These are phyloP conservation scores for Trichocomaceae sp. DNA, from an alignment of 2,329 filamentous ascomycete species.

Conservation along the genomic window DNA sequence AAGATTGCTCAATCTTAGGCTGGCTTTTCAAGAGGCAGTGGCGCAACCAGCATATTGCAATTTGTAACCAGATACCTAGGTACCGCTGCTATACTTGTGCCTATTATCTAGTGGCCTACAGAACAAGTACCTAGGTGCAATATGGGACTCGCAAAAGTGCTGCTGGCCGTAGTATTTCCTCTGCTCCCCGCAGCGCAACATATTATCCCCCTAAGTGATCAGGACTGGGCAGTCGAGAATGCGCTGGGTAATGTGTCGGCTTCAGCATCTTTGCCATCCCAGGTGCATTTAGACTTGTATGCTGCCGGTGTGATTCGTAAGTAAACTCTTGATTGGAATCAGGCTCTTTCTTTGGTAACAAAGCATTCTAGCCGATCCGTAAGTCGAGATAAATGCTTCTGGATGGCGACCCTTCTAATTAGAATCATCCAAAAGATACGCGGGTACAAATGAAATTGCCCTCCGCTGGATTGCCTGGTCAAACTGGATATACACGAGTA, in stretches of 20 bases:
- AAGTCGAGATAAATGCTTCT: slow-evolving; percentile 12
- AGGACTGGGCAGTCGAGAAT: slow-evolving; percentile 43
- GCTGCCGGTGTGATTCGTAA: slow-evolving; percentile 48
- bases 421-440: slow-evolving; percentile 31
- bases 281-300: slow-evolving; percentile 54
- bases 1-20: too few relatives aligned
- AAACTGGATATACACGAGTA: slow-evolving; percentile 58
- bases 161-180: slow-evolving; percentile 6
- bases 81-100: background rate
- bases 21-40: too few relatives aligned
- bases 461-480: slow-evolving; percentile 52
- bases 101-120: too few relatives aligned
- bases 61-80: too few relatives aligned
- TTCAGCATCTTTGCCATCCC: slow-evolving; percentile 50
- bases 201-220: slow-evolving; percentile 37
- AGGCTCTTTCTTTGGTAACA: background rate
- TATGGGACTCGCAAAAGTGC: background rate
- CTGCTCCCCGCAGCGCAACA: slow-evolving; percentile 23
- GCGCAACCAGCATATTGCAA: too few relatives aligned
- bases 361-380: slow-evolving; percentile 27
- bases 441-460: slow-evolving; percentile 54
- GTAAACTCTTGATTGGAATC: slow-evolving; percentile 15
- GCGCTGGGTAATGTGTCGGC: slow-evolving; percentile 46
- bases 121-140: background rate
- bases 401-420: slow-evolving; percentile 5